Percentiles rank a stretch among this genome's conserved stretches.
phyloP scores from a whole-genome alignment of 768 basidiomycete species.

The Terana coerulea region DNA sequence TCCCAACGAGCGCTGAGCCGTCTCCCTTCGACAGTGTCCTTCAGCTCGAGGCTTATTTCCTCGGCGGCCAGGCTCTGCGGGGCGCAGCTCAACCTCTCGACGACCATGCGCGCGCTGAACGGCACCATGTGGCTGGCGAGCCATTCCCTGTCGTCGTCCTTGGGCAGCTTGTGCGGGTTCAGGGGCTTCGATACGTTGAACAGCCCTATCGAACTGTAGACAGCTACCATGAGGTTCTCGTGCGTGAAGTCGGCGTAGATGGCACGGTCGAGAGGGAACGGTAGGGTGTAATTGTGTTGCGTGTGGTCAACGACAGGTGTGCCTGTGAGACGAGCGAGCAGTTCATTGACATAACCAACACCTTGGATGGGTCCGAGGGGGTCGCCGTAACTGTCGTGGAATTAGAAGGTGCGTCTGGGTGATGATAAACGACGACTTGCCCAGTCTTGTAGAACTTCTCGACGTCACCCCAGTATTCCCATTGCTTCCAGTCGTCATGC shows the following conservation, averaged over 20 bases:
- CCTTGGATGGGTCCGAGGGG: constrained; percentile 72
- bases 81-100: constrained; percentile 67
- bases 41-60: not conserved
- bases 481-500: constrained; percentile 52
- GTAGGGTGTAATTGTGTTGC: constrained; percentile 73
- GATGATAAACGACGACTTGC: constrained; percentile 31
- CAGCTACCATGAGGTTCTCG: constrained; percentile 81
- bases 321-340: constrained; percentile 72
- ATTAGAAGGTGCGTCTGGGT: constrained; percentile 16
- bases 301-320: constrained; percentile 61
- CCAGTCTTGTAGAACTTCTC: constrained; percentile 79
- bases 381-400: constrained; percentile 61
- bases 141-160: constrained; percentile 37
- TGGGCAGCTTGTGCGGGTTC: constrained; percentile 18
- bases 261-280: constrained; percentile 66
- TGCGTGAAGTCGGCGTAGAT: constrained; percentile 83
- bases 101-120: constrained; percentile 71
- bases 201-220: constrained; percentile 58
- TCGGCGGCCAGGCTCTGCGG: not conserved
- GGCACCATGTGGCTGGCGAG: constrained; percentile 59
- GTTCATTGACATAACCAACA: constrained; percentile 85
- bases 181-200: constrained; percentile 25
- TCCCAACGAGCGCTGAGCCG: constrained; percentile 35
- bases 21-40: no score
- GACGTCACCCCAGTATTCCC: constrained; percentile 70